Base-by-base conservation (phyloP, 2,329 filamentous ascomycete genomes). In the Zopfia rhizophila region DNA sequence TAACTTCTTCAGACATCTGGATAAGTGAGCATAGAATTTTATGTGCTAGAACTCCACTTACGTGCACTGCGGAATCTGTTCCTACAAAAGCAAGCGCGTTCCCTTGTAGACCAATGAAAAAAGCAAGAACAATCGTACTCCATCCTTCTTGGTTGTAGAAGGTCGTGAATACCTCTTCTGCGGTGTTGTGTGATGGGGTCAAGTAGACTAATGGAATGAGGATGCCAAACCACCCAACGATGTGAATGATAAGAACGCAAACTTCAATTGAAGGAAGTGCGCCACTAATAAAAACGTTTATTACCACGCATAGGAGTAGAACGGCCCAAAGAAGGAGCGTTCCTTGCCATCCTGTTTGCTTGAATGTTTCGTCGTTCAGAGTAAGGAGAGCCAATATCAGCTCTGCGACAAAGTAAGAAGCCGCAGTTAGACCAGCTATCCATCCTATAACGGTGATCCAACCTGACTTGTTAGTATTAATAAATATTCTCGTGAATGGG, bases 161-260 rank as follows among this genome's bases (percentile, higher is more conserved):
- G 1, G 70, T 62, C 3, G 74, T 74, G 45, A 82, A 79, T 1
- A 80, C 68, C 1, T 60, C 51, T 30, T 63, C 62, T 11, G 70
- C 58, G 0, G 75, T 66, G 13, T 71, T 68, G 28, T 73, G 69
- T 7, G 69, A 66, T 1, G 76, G 70, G 1, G 66, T 61, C 16
- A 70, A 44, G 29, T 70, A 70, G 2, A 68, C 63, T 35, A 70
- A 13, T 0, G 68, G 65, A 17, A 81, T 75, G 8, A 82, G 61
- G 42, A 81, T 77, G 0, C 74, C 79, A 45, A 82, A 78, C 57
- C 82, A 78, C 3, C 79, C 80, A 11, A 77, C 58, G n/a, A 82
- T 65, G 45, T 82, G 80, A 3, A 82, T 56, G 18, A 79, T 70
- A 6, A 81, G 62, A 16, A 80, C 70, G 11, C 77, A 52, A 1